These are phyloP conservation scores for Paraphaeosphaeria sporulosa DNA, from an alignment of 2,329 filamentous ascomycete species.

Conservation along the genomic window DNA sequence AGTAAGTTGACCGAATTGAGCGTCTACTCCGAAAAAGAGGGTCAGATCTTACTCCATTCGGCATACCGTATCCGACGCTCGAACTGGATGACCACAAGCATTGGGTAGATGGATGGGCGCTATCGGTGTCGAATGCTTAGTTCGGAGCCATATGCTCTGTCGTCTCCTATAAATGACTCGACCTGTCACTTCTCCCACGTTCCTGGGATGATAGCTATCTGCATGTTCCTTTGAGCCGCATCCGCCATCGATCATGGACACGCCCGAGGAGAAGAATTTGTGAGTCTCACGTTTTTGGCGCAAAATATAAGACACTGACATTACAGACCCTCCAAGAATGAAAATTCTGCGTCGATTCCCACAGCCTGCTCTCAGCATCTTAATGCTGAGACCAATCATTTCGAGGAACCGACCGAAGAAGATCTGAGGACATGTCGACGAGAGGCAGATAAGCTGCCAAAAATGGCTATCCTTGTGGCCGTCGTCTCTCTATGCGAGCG, in stretches of 20 bases:
- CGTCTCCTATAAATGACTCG: neutral
- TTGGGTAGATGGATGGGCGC: no score
- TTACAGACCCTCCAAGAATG: neutral
- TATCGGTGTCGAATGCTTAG: no score
- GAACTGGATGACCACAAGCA: no score
- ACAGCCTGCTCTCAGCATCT: neutral
- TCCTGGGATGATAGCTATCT: neutral
- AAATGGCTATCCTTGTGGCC: neutral
- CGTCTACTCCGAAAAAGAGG: neutral
- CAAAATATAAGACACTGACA: neutral
- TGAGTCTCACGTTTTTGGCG: neutral
- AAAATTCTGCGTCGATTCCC: neutral
- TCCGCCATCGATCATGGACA: neutral
- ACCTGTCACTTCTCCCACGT: neutral
- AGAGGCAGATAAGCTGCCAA: neutral
- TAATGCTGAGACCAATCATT: neutral
- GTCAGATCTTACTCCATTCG: neutral
- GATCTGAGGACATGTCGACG: neutral
- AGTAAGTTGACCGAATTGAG: neutral
- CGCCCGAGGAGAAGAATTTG: neutral
- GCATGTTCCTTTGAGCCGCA: neutral
- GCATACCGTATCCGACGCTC: neutral
- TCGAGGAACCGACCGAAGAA: neutral
- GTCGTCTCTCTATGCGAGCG: neutral
- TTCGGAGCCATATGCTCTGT: no score